Conservation (phyloP, 768 basidiomycete genomes). For the Rhizopogon vinicolor region DNA sequence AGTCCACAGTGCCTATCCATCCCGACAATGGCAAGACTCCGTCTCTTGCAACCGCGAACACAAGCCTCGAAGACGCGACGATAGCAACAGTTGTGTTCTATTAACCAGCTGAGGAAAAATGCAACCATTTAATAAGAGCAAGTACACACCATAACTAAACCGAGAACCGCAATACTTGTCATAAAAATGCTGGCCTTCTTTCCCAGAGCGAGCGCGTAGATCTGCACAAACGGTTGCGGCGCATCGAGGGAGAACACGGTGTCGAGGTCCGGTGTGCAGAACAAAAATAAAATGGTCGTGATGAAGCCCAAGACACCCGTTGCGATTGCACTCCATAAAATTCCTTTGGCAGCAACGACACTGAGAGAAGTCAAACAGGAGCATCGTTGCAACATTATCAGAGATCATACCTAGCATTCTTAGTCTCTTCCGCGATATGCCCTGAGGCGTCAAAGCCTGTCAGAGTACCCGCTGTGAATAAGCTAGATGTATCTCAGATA, state of each 20-base stretch:
- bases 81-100: slow-evolving; percentile 86
- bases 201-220: slow-evolving; percentile 82
- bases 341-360: slow-evolving; percentile 77
- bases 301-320: slow-evolving; percentile 78
- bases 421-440: slow-evolving; percentile 86
- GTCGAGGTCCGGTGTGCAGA: slow-evolving; percentile 78
- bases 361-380: slow-evolving; percentile 27
- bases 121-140: background rate
- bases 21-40: slow-evolving; percentile 79
- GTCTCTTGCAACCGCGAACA: slow-evolving; percentile 93
- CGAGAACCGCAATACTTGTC: slow-evolving; percentile 79
- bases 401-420: slow-evolving; percentile 56
- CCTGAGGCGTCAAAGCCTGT: slow-evolving; percentile 91
- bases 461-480: slow-evolving; percentile 84
- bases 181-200: slow-evolving; percentile 79
- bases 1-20: slow-evolving; percentile 79
- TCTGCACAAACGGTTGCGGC: slow-evolving; percentile 88
- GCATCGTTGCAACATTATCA: background rate
- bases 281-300: slow-evolving; percentile 77
- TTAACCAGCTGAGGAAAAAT: background rate
- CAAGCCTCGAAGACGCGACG: slow-evolving; percentile 82
- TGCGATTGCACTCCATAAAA: slow-evolving; percentile 71
- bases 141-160: slow-evolving; percentile 71
- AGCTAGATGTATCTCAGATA: slow-evolving; percentile 50
- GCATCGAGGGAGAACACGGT: slow-evolving; percentile 71